Evolutionary conservation across 1,284 basidiomycete genomes (phyloP), one percentile per base, ranked within the genome.

Genomic region (Leucoagaricus sp.): DNA sequence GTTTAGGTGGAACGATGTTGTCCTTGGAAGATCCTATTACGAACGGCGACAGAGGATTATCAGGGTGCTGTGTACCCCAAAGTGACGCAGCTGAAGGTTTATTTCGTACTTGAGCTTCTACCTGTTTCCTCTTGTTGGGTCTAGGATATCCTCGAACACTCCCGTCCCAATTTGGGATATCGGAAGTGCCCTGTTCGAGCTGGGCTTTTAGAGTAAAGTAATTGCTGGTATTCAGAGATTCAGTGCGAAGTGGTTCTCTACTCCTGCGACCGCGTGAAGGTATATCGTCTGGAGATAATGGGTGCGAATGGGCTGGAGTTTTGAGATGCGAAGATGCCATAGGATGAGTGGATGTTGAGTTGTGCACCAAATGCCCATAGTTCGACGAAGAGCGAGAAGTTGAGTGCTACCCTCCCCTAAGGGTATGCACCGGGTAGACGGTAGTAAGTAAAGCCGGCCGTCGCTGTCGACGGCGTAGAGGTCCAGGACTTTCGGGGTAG

Each of bases 241-340:
- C 69, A 42, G 67, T 60, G 34, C 64, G 64, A 57, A 63, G 53
- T 55, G 59, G 64, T 63, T 53, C 59, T 70, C 63, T 76, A 69
- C 60, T 77, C 44, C 70, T 68, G 67, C 75, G 65, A 40, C 67
- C 65, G 60, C 77, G 72, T 10, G 82, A 73, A 4, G 65, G 64
- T 3, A 47, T 41, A 41, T 85, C 80, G 34, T 86, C 84, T 8
- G 76, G 74, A 15, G 79, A 81, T 19, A 89, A 78, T 47, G 87
- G 87, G 64, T 89, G 87, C 0, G 81, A 81, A 59, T 89, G 80
- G 8, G 85, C 83, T 28, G 84, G 83, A 9, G 82, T 86, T 64
- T 72, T 75, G 26, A 60, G 49, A 42, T 75, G 70, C 33, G 63
- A 66, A 49, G 74, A 70, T 47, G 72, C 38, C 71, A 74, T 75